These are phyloP conservation scores for Trypanosoma platydactyli DNA, from an alignment of 208 protist genomes.

Conservation along the genomic window DNA sequence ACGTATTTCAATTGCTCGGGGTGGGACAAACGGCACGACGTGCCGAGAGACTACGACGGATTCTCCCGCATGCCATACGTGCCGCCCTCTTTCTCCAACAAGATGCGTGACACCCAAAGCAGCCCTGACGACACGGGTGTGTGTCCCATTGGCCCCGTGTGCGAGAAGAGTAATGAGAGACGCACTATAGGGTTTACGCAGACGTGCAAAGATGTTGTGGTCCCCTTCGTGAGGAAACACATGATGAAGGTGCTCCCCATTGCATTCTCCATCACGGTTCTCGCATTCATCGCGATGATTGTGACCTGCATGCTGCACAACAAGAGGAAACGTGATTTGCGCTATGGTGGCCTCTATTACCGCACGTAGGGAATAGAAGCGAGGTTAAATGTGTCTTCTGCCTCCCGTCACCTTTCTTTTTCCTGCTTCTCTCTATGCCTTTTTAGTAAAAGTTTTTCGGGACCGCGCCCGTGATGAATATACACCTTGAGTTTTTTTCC, in stretches of 20 bases:
- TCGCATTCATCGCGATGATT: constrained; percentile 24
- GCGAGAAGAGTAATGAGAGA: constrained; percentile 17
- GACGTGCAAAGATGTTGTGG: constrained; percentile 9
- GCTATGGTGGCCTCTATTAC: constrained; percentile 18
- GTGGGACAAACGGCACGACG: constrained; percentile 20
- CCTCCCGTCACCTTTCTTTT: too few species aligned
- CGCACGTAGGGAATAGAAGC: constrained; percentile 13
- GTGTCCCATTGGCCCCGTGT: neutral
- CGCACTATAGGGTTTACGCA: neutral
- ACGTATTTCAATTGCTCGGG: constrained; percentile 26
- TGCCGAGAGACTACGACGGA: neutral
- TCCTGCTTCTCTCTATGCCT: too few species aligned
- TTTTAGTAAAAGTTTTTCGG: too few species aligned
- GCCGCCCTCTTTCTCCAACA: neutral
- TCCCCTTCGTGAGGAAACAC: neutral
- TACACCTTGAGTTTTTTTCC: too few species aligned
- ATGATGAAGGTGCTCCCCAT: constrained; percentile 16
- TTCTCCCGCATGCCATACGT: neutral
- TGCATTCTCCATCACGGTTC: constrained; percentile 13
- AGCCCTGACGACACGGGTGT: neutral
- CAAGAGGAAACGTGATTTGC: neutral
- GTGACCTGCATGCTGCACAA: constrained; percentile 21
- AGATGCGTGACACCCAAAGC: neutral
- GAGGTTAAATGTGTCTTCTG: too few species aligned
- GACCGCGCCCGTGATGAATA: too few species aligned